A percentile compares a stretch with the other conserved stretches of the same genome.
phyloP scores from a whole-genome alignment of 805 yeast species.

The Wickerhamiella dianesei region DNA sequence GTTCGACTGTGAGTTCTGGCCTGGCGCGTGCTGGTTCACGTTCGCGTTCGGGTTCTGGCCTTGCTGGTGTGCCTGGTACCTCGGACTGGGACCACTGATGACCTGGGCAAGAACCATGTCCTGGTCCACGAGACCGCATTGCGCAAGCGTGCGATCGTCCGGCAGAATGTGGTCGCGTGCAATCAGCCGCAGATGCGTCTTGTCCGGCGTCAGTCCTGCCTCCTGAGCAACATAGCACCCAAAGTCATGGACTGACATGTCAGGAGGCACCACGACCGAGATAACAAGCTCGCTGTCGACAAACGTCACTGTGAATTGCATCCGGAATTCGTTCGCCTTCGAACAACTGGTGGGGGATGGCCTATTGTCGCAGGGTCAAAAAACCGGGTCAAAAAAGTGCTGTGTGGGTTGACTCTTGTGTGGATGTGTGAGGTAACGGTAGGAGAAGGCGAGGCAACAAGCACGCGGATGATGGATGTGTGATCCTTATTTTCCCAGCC shows the following conservation, averaged over 20 bases:
- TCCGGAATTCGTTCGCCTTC: slow-evolving; percentile 16
- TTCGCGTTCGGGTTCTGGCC: neutral
- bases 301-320: slow-evolving; percentile 42
- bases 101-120: slow-evolving; percentile 34
- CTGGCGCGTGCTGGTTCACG: no score
- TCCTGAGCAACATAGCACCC: slow-evolving; percentile 63
- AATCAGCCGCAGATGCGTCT: slow-evolving; percentile 33
- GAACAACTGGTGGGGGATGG: no score
- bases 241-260: slow-evolving; percentile 52
- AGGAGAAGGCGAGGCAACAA: neutral
- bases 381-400: no score
- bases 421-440: neutral
- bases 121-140: slow-evolving; percentile 38
- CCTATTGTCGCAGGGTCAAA: no score
- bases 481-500: neutral
- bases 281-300: slow-evolving; percentile 37
- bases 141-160: slow-evolving; percentile 30
- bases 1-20: neutral
- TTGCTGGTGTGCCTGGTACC: slow-evolving; percentile 1
- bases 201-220: slow-evolving; percentile 34
- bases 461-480: no score
- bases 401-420: no score
- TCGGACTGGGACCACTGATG: neutral
- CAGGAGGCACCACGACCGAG: slow-evolving; percentile 50
- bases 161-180: slow-evolving; percentile 34